Base-by-base conservation (phyloP, 305 asterid species). In the Rubia tinctorum region DNA sequence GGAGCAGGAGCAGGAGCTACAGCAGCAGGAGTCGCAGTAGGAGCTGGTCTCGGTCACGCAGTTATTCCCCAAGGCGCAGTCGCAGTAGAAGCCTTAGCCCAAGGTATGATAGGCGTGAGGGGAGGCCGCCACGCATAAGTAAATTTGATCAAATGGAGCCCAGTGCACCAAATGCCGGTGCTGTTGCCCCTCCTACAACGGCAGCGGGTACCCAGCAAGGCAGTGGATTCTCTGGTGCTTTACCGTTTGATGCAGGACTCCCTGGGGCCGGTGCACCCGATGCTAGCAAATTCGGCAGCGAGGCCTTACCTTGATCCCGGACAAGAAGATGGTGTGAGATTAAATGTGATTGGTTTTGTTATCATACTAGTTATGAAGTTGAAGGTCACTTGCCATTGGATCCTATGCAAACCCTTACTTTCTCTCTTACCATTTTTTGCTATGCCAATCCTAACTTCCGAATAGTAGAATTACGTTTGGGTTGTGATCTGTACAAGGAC, bases 111-210 rank as follows among this genome's bases (percentile, higher is more conserved):
- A 85, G 96, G 67, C 84, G 83, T 8, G 87, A 83, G 84, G 60
- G 60, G 0, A 87, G 92, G 83, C 82, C 87, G 80, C 92, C 91
- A 6, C 95, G 97, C 43, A 75, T 77, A 76, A 68, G 90, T 1
- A 91, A 88, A 77, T 93, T 93, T 30, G 98, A 93, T 81, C 90
- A 85, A 80, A 87, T 89, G 90, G 91, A 82, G 7, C 82, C 79
- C 49, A 75, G 83, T 0, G 80, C 76, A 67, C 86, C 91, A 25
- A 84, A 74, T 66, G 80, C 68, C 23, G 84, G 73, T 49, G 56
- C 20, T 56, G 77, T 67, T 70, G 73, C 81, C 66, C 76, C 79
- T 30, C 78, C 84, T 27, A 44, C 71, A 71, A 71, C 82, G 75
- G 83, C 85, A 18, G 82, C 60, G 7, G 39, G 53, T 61, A 64